Percentiles rank a stretch among this genome's conserved stretches.
Evolutionary conservation across 148 eudicot species (phyloP).

Genomic region (Fagopyrum esculentum): DNA sequence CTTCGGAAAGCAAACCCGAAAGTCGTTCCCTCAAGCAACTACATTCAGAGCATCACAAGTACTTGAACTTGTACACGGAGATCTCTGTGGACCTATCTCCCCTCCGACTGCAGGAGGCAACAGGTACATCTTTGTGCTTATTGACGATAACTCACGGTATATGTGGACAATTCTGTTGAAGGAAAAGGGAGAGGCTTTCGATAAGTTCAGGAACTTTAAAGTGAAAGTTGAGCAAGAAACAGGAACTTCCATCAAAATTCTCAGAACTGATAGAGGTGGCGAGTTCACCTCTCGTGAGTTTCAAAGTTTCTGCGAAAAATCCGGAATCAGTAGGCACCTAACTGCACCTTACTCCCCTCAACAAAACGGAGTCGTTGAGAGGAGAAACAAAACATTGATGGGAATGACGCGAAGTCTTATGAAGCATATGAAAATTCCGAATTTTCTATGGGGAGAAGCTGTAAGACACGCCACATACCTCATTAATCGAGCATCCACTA

Average conservation of each 20-base stretch:
- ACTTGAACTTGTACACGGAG: neutral
- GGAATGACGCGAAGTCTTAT: neutral
- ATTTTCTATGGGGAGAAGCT: neutral
- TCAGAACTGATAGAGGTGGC: neutral
- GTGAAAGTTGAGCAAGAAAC: neutral
- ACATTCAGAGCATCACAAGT: neutral
- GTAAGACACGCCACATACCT: neutral
- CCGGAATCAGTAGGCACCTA: neutral
- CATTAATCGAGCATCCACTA: neutral
- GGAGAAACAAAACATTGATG: neutral
- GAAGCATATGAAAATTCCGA: neutral
- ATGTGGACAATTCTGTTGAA: neutral
- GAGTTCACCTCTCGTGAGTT: neutral
- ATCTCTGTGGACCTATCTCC: neutral
- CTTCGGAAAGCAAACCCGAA: neutral
- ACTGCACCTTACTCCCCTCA: neutral
- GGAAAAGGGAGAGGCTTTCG: neutral
- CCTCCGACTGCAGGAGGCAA: neutral
- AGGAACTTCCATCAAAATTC: neutral
- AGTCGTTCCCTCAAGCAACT: neutral
- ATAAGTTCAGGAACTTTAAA: neutral
- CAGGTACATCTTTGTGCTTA: neutral
- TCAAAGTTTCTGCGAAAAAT: neutral
- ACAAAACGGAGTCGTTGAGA: neutral
- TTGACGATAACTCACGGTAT: slow-evolving; percentile 2